Conservation (phyloP, 257 asterid genomes). For the Solanum ahanhuiri region DNA sequence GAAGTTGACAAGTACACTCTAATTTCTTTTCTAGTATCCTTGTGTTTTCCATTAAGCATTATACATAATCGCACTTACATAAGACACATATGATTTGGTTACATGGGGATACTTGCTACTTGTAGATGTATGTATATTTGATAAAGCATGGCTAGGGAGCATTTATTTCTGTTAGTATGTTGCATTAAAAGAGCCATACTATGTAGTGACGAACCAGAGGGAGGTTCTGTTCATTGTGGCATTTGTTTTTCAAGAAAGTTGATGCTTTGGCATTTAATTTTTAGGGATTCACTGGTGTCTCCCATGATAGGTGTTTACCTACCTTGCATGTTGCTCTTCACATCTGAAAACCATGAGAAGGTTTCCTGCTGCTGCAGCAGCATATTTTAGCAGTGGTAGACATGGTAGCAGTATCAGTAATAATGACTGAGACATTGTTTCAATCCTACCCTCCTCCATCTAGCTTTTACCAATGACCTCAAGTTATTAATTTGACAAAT, state of each 20-base stretch:
- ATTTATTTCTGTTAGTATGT: neutral
- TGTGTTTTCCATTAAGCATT: neutral
- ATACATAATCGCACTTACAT: neutral
- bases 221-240: neutral
- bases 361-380: neutral
- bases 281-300: neutral
- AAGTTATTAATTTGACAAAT: neutral
- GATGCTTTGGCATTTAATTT: neutral
- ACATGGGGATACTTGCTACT: neutral
- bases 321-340: neutral
- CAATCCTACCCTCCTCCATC: neutral
- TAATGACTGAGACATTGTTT: neutral
- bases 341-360: neutral
- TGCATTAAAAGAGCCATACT: neutral
- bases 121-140: neutral
- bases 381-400: neutral
- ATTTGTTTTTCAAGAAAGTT: neutral
- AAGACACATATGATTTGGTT: neutral
- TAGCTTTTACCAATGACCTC: neutral
- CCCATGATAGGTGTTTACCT: neutral
- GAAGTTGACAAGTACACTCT: constrained; percentile 79
- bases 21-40: neutral
- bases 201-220: neutral
- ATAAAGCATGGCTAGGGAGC: neutral
- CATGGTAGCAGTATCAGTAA: neutral